These are phyloP conservation scores for Leucogyrophana mollusca DNA, from an alignment of 768 basidiomycete genomes.

Conservation along the genomic window DNA sequence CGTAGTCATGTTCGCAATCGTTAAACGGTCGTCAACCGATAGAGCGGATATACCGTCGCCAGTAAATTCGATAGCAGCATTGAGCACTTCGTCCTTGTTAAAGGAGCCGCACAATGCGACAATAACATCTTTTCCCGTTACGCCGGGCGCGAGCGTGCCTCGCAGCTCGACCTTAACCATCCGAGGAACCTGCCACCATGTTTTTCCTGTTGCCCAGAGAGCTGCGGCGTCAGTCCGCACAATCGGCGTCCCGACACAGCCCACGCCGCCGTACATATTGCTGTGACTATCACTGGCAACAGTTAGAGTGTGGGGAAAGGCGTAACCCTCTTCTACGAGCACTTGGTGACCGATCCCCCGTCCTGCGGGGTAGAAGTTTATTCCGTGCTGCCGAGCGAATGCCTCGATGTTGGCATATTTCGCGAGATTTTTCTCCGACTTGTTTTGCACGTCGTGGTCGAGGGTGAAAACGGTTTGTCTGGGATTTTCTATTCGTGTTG, in stretches of 20 bases:
- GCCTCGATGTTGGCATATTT: conserved; percentile 93
- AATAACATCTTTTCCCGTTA: conserved; percentile 98
- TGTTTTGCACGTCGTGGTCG: conserved; percentile 98
- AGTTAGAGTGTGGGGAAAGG: conserved; percentile 92
- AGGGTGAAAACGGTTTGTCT: conserved; percentile 92
- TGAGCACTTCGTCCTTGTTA: conserved; percentile 95
- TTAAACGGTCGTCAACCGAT: conserved; percentile 87
- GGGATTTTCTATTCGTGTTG: conserved; percentile 76
- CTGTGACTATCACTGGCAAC: conserved; percentile 96
- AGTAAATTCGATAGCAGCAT: conserved; percentile 94
- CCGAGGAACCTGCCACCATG: conserved; percentile 99
- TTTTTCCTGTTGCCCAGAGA: conserved; percentile 97
- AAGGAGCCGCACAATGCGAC: conserved; percentile 95
- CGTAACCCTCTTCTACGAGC: conserved; percentile 97
- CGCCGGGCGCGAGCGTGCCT: conserved; percentile 80
- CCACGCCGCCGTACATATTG: conserved; percentile 99
- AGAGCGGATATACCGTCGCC: conserved; percentile 83
- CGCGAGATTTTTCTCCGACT: conserved; percentile 80
- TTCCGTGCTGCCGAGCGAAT: conserved; percentile 79
- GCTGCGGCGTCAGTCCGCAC: conserved; percentile 94
- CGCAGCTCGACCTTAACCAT: conserved; percentile 93
- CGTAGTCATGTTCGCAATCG: conserved; percentile 99
- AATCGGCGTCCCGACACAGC: conserved; percentile 95
- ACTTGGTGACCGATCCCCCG: conserved; percentile 98
- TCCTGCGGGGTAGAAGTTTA: conserved; percentile 98